Conservation (phyloP, 768 basidiomycete species). For the Leucocoprinus leucothites region DNA sequence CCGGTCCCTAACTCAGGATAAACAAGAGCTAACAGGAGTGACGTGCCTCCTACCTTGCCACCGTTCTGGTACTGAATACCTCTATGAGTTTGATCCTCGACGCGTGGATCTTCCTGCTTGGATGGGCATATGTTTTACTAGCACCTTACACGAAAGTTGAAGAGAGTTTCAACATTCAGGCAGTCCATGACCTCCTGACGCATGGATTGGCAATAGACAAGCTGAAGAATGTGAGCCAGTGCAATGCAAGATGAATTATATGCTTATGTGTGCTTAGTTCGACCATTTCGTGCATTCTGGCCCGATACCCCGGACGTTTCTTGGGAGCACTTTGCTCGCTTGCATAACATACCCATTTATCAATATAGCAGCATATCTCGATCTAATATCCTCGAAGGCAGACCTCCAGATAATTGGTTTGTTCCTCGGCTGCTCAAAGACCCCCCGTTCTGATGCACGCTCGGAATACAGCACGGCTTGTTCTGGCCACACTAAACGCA, state of each 20-base stretch:
- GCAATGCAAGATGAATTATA: slow-evolving; percentile 5
- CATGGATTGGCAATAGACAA: slow-evolving; percentile 52
- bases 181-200: slow-evolving; percentile 81
- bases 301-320: slow-evolving; percentile 84
- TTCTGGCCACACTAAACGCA: slow-evolving; percentile 66
- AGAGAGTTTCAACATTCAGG: slow-evolving; percentile 95
- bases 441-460: neutral
- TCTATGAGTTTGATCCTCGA: slow-evolving; percentile 40
- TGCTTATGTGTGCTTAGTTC: slow-evolving; percentile 49
- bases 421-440: slow-evolving; percentile 19
- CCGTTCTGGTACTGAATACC: too few relatives aligned
- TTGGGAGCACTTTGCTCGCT: slow-evolving; percentile 71
- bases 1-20: too few relatives aligned
- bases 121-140: slow-evolving; percentile 68
- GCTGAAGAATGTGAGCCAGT: slow-evolving; percentile 47
- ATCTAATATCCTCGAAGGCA: slow-evolving; percentile 50
- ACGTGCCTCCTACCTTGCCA: too few relatives aligned
- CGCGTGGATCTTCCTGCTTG: slow-evolving; percentile 42
- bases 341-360: slow-evolving; percentile 51
- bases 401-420: slow-evolving; percentile 70
- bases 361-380: slow-evolving; percentile 35
- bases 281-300: slow-evolving; percentile 91
- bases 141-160: slow-evolving; percentile 96
- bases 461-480: slow-evolving; percentile 60
- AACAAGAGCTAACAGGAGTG: too few relatives aligned